phyloP scores from a whole-genome alignment of 2,329 filamentous ascomycete genomes.

The Metarhizium guizhouense region DNA sequence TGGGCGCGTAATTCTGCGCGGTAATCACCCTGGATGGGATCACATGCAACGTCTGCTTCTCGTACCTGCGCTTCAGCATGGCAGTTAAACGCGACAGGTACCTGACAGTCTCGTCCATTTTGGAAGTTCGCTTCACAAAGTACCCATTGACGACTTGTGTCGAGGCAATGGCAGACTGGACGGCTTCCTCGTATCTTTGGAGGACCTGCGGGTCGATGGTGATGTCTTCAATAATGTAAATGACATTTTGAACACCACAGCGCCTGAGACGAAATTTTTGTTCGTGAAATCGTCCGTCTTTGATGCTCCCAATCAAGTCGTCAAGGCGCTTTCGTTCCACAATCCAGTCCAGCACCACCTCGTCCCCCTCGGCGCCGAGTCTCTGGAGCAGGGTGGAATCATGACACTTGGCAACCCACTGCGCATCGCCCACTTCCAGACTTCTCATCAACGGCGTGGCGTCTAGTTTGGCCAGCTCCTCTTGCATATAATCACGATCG shows the following conservation, averaged over 20 bases:
- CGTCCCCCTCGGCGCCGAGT: conserved; percentile 53
- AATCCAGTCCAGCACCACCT: conserved; percentile 71
- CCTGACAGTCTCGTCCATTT: conserved; percentile 68
- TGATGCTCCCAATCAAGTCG: conserved; percentile 71
- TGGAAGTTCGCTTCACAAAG: conserved; percentile 67
- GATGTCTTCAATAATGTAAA: conserved; percentile 72
- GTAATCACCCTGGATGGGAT: conserved; percentile 59
- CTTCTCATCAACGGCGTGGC: conserved; percentile 57
- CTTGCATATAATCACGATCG: conserved; percentile 69
- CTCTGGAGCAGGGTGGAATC: conserved; percentile 46
- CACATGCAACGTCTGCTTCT: conserved; percentile 45
- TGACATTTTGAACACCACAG: conserved; percentile 65
- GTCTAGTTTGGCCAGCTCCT: conserved; percentile 59
- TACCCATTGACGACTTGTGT: conserved; percentile 73
- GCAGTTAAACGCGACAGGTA: conserved; percentile 67
- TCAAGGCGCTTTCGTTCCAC: conserved; percentile 74
- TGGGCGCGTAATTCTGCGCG: conserved; percentile 54
- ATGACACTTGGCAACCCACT: conserved; percentile 70
- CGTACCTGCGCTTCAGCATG: conserved; percentile 57
- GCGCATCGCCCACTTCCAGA: conserved; percentile 64
- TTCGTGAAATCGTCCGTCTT: conserved; percentile 73
- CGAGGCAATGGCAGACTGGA: conserved; percentile 65
- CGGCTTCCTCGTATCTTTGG: conserved; percentile 53
- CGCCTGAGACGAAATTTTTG: conserved; percentile 72
- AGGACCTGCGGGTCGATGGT: conserved; percentile 45